Evolutionary conservation across 2,329 filamentous ascomycete genomes (phyloP), one percentile per base, ranked within the genome.

Genomic region (Penicillium oxalicum): DNA sequence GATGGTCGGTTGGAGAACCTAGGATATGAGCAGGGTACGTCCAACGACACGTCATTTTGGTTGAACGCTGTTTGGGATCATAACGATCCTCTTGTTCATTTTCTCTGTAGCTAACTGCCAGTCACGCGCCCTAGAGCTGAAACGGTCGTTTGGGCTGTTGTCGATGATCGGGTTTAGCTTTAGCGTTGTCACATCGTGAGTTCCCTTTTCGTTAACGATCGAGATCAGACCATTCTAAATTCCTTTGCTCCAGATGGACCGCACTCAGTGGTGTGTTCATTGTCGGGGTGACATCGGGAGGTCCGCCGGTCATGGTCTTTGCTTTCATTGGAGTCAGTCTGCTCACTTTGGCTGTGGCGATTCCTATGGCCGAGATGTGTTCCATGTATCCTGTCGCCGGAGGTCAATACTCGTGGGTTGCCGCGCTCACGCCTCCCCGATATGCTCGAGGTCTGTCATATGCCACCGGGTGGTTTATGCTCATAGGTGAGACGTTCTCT

Each of bases 81-180:
- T 27, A 18, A 8, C 6, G 13, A 9, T 39, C 5, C 28, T 39
- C 50, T 40, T n/a, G 18, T 37, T 37, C 4, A 8, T 13, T 25
- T 26, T 18, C 13, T 6, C 13, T 25, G 4, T 24, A 25, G 35
- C 43, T 45, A 7, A 45, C 26, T 27, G 24, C 32, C 25, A 27
- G 11, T 4, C 43, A 13, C 26, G 11, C 4, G 18, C 18, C 5
- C 25, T 50, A 78, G 77, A 82, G 61, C 71, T 82, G 54, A 79
- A 79, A 60, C 75, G 78, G 7, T 76, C 71, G 7, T 82, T 81
- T 55, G 70, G 75, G 8, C 61, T 80, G 5, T 54, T 81, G 27
- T 77, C 78, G 33, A 82, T 82, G 76, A 71, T 82, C 32, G 79
- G 77, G 1, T 82, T 82, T 64, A 75, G 72, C 40, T 82, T 82